Base-by-base conservation (phyloP, 768 basidiomycete species). In the Suillus bovinus region DNA sequence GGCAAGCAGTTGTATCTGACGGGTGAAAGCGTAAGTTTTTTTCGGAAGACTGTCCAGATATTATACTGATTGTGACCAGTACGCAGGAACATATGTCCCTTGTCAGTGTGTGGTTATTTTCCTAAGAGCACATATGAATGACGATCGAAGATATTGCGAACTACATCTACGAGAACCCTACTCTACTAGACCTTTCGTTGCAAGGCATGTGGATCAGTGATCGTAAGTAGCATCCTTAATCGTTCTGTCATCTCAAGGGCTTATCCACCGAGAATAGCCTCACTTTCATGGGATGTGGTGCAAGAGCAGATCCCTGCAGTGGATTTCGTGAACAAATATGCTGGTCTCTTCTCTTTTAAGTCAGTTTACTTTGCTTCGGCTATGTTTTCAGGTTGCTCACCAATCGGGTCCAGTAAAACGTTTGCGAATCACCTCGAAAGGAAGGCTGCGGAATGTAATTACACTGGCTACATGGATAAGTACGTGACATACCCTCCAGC, bases 181-280 rank as follows among this genome's bases (percentile, higher is more conserved):
- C 72, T 0, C 72, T 73, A 4, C 61, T 91, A 10, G 81, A 84
- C 47, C 78, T 92, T 22, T 75, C 80, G 34, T 78, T 91, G 29
- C 84, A 86, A 67, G 90, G 90, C 4, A 84, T 88, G 47, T 91
- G 89, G 87, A 83, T 90, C 29, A 78, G 80, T 31, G 89, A 91
- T 75, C 87, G 90, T 90, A 67, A 72, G 87, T 68, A 27, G 34
- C 56, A 20, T 6, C 55, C n/a, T 1, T 2, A 42, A 58, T 38
- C 24, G 6, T 42, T 63, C 11, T 60, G 16, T 22, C 27, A 4
- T 38, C 5, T 41, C 41, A 20, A 31, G 49, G 29, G 58, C 36
- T 44, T 11, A 50, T 59, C 6, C 36, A 54, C 16, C 9, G 38
- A 7, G 16, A 27, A 2, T 58, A 88, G 87, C 87, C 17, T 76